Percentiles rank a stretch among this genome's conserved stretches.
Evolutionary conservation across 2,329 filamentous ascomycete species (phyloP).

Genomic region (Epichloe scottii): DNA sequence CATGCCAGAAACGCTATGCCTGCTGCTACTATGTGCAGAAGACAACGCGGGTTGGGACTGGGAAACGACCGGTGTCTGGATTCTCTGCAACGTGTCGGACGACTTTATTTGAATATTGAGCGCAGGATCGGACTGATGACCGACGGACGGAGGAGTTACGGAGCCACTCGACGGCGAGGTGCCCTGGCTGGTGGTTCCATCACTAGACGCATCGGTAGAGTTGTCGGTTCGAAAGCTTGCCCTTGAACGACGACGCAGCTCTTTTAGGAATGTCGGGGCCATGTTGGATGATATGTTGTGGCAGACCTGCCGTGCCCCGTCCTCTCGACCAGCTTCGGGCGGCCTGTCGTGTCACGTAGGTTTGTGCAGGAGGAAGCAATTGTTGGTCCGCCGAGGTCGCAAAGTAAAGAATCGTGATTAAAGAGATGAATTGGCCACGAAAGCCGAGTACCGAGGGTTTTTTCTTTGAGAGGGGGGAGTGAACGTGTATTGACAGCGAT

Average conservation of each 20-base stretch:
- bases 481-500: not conserved
- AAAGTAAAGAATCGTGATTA: not conserved
- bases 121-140: slow-evolving; percentile 52
- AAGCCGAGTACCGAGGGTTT: not conserved
- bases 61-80: slow-evolving; percentile 7
- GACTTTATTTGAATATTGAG: slow-evolving; percentile 49
- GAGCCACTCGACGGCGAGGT: slow-evolving; percentile 56
- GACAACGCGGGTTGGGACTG: slow-evolving; percentile 25
- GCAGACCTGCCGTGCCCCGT: slow-evolving; percentile 1
- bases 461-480: not conserved
- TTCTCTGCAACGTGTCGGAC: slow-evolving; percentile 10
- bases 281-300: slow-evolving; percentile 23
- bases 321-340: not conserved
- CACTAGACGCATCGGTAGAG: slow-evolving; percentile 50
- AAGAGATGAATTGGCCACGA: not conserved
- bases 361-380: not conserved
- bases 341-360: not conserved
- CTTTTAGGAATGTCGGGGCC: slow-evolving; percentile 58
- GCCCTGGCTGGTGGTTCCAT: slow-evolving; percentile 42
- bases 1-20: slow-evolving; percentile 54
- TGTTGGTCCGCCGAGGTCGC: not conserved
- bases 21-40: slow-evolving; percentile 32
- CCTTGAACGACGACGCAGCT: slow-evolving; percentile 64
- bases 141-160: slow-evolving; percentile 62
- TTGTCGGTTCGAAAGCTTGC: slow-evolving; percentile 57